Evolutionary conservation across 768 basidiomycete genomes (phyloP), one percentile per base, ranked within the genome.

Genomic region (Mycena floridula): DNA sequence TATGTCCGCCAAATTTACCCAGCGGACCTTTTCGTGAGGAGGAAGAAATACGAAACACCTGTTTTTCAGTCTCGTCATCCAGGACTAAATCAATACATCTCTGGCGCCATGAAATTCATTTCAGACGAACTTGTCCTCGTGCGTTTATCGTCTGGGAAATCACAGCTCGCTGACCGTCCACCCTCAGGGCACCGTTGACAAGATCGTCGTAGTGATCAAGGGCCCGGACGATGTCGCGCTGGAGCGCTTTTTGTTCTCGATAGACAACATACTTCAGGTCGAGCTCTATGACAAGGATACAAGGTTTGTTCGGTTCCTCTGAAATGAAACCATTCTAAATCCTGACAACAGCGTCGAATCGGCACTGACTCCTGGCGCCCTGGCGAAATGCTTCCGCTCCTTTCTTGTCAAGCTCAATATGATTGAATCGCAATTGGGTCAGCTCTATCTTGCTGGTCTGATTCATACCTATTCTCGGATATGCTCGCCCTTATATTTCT

Each of bases 61-160:
- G 90, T 95, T 8, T 97, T 82, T 58, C 92, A 96, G 65, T 91
- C 89, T 3, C 81, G 93, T n/a, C 89, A 94, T 59, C 92, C 93
- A 2, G 77, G 78, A 32, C 69, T 98, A 42, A 86, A 89, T 50
- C 81, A 85, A 37, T 98, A 96, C 59, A 85, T 98, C 45, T 79
- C 89, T n/a, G 86, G 87, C 16, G 85, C 89, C 2, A 73, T 92
- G 46, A 85, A 84, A 55, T 84, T 89, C n/a, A 62, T 93, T 23
- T 72, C 75, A 16, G 86, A 89, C 37, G 91, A 95, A 60, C 70
- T 96, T 12, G 59, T 68, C 16, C 67, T 70, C 45, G 90, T 90
- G 53, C 48, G 71, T 42, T 7, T n/a, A 5, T 35, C 25, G 12
- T 5, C 26, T 32, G 15, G n/a, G 23, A 26, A 5, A 30, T 40